A percentile compares a stretch with the other conserved stretches of the same genome.
Evolutionary conservation across 371 early-diverging fungal species (phyloP).

Genomic region (Apophysomyces variabilis): DNA sequence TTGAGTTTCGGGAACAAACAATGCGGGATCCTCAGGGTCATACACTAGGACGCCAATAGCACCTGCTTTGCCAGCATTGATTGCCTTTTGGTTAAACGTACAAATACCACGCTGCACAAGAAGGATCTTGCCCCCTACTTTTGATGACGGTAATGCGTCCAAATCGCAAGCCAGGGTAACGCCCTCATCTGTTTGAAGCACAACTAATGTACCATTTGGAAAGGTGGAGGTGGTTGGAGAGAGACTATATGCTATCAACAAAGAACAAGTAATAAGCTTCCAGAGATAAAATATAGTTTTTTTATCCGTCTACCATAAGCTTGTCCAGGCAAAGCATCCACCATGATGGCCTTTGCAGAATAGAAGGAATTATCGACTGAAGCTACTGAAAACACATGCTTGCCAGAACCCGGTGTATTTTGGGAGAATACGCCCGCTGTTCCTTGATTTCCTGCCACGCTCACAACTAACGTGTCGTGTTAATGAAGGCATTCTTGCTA

Average conservation of each 20-base stretch:
- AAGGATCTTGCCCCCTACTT: constrained; percentile 36
- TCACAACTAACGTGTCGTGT: constrained; percentile 37
- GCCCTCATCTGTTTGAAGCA: constrained; percentile 12
- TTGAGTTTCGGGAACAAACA: constrained; percentile 20
- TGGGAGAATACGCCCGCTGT: constrained; percentile 48
- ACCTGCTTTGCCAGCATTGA: constrained; percentile 36
- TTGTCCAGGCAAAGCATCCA: constrained; percentile 20
- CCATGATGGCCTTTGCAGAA: constrained; percentile 20
- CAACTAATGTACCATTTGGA: constrained; percentile 30
- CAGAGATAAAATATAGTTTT: constrained; percentile 26
- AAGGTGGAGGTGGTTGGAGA: constrained; percentile 30
- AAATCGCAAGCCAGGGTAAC: constrained; percentile 14
- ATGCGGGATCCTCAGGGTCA: constrained; percentile 25
- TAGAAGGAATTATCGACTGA: constrained; percentile 58
- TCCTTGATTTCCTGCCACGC: constrained; percentile 67
- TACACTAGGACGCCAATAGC: constrained; percentile 62
- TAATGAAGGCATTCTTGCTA: neutral
- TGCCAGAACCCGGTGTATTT: constrained; percentile 52
- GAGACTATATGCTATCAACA: constrained; percentile 36
- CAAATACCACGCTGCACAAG: constrained; percentile 59
- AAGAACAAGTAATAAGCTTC: constrained; percentile 44
- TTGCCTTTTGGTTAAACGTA: constrained; percentile 50
- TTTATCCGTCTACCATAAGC: constrained; percentile 21
- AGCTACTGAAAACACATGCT: constrained; percentile 59
- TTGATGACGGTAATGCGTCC: constrained; percentile 5